These are phyloP conservation scores for Aspergillus nanangensis DNA, from an alignment of 495 filamentous ascomycete genomes.

Conservation along the genomic window DNA sequence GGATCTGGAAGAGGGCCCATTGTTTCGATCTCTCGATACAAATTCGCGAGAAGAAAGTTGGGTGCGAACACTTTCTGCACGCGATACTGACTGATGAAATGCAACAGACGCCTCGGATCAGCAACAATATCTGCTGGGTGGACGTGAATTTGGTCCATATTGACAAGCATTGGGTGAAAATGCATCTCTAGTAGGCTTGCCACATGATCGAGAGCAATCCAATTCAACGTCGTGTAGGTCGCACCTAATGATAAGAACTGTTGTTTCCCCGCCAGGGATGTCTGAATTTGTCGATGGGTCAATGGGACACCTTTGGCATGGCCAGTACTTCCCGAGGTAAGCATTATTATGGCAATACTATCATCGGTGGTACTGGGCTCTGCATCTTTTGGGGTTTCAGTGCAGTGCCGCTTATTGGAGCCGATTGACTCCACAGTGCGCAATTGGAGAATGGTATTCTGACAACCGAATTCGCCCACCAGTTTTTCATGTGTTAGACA, in stretches of 20 bases:
- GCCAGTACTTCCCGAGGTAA: background rate
- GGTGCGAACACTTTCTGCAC: background rate
- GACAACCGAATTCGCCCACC: background rate
- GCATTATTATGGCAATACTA: background rate
- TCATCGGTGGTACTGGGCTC: background rate
- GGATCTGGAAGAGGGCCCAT: background rate
- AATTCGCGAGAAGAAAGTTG: background rate
- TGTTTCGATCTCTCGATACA: background rate
- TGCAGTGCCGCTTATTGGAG: too few species aligned
- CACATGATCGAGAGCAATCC: constrained; percentile 51
- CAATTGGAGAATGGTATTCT: too few species aligned
- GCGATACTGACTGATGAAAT: background rate
- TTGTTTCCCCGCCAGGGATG: background rate
- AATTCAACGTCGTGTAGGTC: constrained; percentile 24
- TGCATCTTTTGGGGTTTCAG: background rate
- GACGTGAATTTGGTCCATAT: constrained; percentile 12
- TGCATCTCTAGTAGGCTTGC: constrained; percentile 46
- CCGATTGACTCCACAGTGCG: background rate
- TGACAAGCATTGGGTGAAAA: constrained; percentile 32
- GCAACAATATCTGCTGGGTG: background rate
- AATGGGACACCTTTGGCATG: background rate
- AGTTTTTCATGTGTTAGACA: background rate
- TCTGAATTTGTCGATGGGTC: background rate
- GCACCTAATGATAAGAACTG: background rate
- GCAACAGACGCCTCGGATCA: background rate